Conservation (phyloP, 805 yeast genomes). For the Teunomyces stri region DNA sequence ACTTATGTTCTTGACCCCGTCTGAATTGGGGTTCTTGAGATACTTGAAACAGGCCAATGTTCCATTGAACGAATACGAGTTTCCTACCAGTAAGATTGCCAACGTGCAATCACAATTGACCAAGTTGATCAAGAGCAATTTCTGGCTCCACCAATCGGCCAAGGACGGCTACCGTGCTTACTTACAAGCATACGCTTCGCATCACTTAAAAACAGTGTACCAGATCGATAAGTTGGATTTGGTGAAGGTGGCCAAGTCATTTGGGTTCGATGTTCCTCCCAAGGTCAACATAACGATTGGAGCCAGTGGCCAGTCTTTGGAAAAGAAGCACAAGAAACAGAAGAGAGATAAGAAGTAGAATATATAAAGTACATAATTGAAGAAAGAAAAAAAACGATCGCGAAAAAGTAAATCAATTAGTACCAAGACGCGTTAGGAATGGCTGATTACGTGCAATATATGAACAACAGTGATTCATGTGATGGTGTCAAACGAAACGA, state of each 20-base stretch:
- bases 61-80: constrained; percentile 95
- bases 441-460: constrained; percentile 5
- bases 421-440: constrained; percentile 3
- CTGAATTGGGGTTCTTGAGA: constrained; percentile 90
- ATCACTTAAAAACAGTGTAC: constrained; percentile 92
- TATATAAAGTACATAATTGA: background rate
- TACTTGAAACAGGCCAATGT: constrained; percentile 96
- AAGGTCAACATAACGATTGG: constrained; percentile 96
- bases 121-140: constrained; percentile 86
- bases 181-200: constrained; percentile 95
- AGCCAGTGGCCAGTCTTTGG: constrained; percentile 72
- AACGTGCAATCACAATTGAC: constrained; percentile 93
- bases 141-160: constrained; percentile 92
- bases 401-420: background rate
- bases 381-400: background rate
- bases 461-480: constrained; percentile 1
- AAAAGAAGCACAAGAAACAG: constrained; percentile 47
- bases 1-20: constrained; percentile 91
- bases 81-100: constrained; percentile 91
- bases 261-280: constrained; percentile 94
- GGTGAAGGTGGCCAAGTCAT: constrained; percentile 91
- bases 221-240: constrained; percentile 93
- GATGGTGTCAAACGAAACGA: background rate
- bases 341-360: constrained; percentile 22
- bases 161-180: constrained; percentile 97